Base-by-base conservation (phyloP, 169 alveolate species). In the Cryptosporidium sp. region DNA sequence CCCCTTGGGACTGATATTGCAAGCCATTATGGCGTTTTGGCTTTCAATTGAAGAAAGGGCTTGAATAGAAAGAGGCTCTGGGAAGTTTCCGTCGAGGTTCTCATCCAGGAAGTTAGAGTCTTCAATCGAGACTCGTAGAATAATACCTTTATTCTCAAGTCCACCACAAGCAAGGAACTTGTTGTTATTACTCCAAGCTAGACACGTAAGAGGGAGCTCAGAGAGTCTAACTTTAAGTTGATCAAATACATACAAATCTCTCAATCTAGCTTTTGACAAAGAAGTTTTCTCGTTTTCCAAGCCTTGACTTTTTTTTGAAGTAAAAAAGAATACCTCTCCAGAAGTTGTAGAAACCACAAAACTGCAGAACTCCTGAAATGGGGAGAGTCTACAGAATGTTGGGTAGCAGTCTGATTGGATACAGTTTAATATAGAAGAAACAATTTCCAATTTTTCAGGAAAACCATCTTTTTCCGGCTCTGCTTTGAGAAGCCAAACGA, bases 171-270 rank as follows among this genome's bases (percentile, higher is more conserved):
- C 43, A 14, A 80, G 41, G 37, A 80, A 41, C 16, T 35, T 61
- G 16, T 67, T 48, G 41, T 62, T 48, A 21, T 12, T 33, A 35
- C 75, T 80, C 89, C 89, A 80, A 23, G 31, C 14, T 39, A 59
- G 35, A 43, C 89, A 80, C 21, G 75, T 37, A 12, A 80, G 21
- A 33, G 89, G 89, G 8, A 80, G 70, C 41, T 80, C 89, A 29
- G 89, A 62, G 48, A 80, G 61, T 18, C 55, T 31, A 45, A 80
- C 26, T 80, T 65, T 80, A 31, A 62, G 89, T 48, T 80, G 89
- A 5, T 62, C 89, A 59, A 62, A 80, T 29, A 23, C 39, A 50
- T 61, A 52, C 18, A 65, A 50, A 8, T 41, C 59, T 45, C 29
- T 67, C 37, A 62, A 26, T 16, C 16, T 21, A 55, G 67, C 12